A percentile compares a stretch with the other conserved stretches of the same genome.
Conservation (phyloP, 441 rosid genomes). For the Melastoma candidum region DNA sequence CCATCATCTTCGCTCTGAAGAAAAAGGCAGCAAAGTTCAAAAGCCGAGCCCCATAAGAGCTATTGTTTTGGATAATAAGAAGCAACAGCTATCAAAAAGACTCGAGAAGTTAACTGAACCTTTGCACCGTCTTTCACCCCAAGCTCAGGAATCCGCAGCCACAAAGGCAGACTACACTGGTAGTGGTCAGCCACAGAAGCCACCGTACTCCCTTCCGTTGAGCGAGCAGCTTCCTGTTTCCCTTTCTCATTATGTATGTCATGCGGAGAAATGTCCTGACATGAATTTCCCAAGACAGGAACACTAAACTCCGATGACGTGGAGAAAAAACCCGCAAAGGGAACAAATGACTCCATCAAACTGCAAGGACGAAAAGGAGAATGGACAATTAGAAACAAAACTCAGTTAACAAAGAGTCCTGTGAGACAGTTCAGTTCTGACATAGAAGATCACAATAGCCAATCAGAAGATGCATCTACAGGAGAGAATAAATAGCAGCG, state of each 20-base stretch:
- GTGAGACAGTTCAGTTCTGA: no score
- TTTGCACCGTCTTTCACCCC: constrained; percentile 16
- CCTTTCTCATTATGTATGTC: constrained; percentile 49
- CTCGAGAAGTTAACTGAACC: no score
- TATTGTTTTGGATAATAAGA: no score
- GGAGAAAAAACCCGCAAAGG: constrained; percentile 85
- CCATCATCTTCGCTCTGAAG: no score
- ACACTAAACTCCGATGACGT: constrained; percentile 43
- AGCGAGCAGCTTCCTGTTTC: constrained; percentile 37
- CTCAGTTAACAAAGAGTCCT: no score
- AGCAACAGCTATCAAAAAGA: no score
- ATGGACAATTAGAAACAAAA: no score
- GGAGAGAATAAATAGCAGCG: no score
- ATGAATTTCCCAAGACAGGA: constrained; percentile 25
- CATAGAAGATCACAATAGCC: no score
- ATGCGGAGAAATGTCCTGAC: constrained; percentile 30
- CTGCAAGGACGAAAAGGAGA: constrained; percentile 22
- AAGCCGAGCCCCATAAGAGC: no score
- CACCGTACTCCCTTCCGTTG: constrained; percentile 26
- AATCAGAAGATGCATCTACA: no score
- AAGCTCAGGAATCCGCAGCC: constrained; percentile 54
- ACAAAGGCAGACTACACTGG: constrained; percentile 50
- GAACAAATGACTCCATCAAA: constrained; percentile 87
- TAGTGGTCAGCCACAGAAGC: constrained; percentile 51
- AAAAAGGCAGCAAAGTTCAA: no score